Percentiles rank a stretch among this genome's conserved stretches.
phyloP scores from a whole-genome alignment of 768 basidiomycete species.

The Tylopilus sp. region DNA sequence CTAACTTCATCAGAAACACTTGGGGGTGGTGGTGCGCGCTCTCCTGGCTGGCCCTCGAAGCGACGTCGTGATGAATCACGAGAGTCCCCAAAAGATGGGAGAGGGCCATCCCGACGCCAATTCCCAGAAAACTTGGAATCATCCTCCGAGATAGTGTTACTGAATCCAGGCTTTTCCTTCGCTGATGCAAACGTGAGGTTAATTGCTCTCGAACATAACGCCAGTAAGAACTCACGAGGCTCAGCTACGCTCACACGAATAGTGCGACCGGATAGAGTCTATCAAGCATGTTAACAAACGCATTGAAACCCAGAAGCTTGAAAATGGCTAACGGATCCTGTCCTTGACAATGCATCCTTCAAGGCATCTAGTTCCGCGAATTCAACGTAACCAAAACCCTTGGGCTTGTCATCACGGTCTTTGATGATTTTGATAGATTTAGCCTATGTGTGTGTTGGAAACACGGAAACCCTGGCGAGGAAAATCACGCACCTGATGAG shows the following conservation, averaged over 20 bases:
- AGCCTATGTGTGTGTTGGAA: conserved; percentile 40
- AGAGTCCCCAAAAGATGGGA: conserved; percentile 62
- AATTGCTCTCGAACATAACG: conserved; percentile 1
- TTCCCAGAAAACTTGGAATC: conserved; percentile 78
- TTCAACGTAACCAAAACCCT: conserved; percentile 98
- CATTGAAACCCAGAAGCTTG: background rate
- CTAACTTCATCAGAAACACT: conserved; percentile 56
- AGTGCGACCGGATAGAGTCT: conserved; percentile 74
- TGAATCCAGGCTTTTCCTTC: conserved; percentile 66
- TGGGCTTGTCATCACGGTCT: conserved; percentile 90
- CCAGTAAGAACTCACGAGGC: conserved; percentile 64
- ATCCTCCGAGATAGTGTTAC: conserved; percentile 53
- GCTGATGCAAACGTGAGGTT: conserved; percentile 42
- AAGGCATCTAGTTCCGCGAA: conserved; percentile 84
- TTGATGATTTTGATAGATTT: conserved; percentile 90
- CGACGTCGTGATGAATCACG: conserved; percentile 65
- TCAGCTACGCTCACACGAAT: conserved; percentile 95
- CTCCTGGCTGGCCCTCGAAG: conserved; percentile 50
- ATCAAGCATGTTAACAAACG: background rate
- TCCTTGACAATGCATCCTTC: conserved; percentile 76
- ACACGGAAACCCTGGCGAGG: background rate
- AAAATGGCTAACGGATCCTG: conserved; percentile 55
- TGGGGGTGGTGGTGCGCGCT: conserved; percentile 42
- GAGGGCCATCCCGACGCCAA: conserved; percentile 87
- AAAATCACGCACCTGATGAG: conserved; percentile 47